These are phyloP conservation scores for Trifolium subterraneum DNA, from an alignment of 306 rosid genomes.

Conservation along the genomic window DNA sequence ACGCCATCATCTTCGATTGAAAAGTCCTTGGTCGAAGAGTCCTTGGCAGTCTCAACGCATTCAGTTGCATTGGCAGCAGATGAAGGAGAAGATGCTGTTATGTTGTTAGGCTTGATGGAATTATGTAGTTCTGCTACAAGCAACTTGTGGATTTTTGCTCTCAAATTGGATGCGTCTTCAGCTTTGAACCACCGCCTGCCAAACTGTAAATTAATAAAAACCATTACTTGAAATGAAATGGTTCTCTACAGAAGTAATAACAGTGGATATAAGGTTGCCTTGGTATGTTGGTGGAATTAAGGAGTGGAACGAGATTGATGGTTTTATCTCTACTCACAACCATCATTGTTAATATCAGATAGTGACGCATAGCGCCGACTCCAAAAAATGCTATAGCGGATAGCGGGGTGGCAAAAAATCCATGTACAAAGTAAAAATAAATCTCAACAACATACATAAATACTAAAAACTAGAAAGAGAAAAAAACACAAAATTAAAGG, in stretches of 20 bases:
- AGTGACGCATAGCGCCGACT: too few relatives aligned
- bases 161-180: constrained; percentile 84
- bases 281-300: background rate
- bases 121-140: constrained; percentile 61
- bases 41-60: constrained; percentile 8
- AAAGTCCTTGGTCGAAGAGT: constrained; percentile 19
- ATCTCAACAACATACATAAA: too few relatives aligned
- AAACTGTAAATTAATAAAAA: constrained; percentile 60
- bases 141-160: constrained; percentile 66
- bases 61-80: constrained; percentile 30
- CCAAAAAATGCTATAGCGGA: too few relatives aligned
- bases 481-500: too few relatives aligned
- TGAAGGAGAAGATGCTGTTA: constrained; percentile 40
- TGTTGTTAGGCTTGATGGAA: constrained; percentile 30
- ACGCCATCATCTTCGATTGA: constrained; percentile 29
- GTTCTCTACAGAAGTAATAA: background rate
- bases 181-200: constrained; percentile 89
- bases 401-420: too few relatives aligned
- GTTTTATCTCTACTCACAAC: background rate
- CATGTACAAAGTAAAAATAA: too few relatives aligned
- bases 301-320: background rate
- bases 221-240: constrained; percentile 7
- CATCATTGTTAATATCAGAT: too few relatives aligned
- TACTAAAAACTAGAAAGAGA: too few relatives aligned
- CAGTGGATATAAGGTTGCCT: background rate